phyloP scores from a whole-genome alignment of 2,329 filamentous ascomycete species.

The Phialocephala subalpina region DNA sequence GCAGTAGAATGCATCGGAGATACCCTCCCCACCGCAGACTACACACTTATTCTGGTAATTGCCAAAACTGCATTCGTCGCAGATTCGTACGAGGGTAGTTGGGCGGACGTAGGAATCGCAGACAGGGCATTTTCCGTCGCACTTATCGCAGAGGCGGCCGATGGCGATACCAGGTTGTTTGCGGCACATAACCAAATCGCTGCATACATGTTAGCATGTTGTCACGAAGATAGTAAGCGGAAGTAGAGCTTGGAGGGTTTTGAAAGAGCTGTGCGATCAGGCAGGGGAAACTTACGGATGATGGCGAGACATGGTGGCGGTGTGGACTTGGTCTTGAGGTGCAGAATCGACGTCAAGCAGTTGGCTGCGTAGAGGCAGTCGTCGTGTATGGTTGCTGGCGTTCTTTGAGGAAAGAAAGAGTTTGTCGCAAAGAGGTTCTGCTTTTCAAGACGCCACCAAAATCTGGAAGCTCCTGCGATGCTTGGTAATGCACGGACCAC shows the following conservation, averaged over 20 bases:
- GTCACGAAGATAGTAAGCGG: background rate
- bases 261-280: conserved; percentile 29
- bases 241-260: conserved; percentile 19
- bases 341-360: background rate
- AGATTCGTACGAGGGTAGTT: conserved; percentile 96
- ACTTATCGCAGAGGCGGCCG: conserved; percentile 99
- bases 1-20: conserved; percentile 98
- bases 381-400: background rate
- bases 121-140: conserved; percentile 98
- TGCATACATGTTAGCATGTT: conserved; percentile 46
- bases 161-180: conserved; percentile 98
- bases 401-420: background rate
- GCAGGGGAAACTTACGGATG: conserved; percentile 70
- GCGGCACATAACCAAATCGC: conserved; percentile 99
- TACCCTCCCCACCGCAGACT: conserved; percentile 96
- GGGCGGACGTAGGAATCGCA: conserved; percentile 99
- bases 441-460: conserved; percentile 2
- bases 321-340: conserved; percentile 8
- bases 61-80: conserved; percentile 98
- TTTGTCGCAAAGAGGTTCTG: background rate
- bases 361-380: background rate
- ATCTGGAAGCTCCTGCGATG: background rate
- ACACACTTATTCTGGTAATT: conserved; percentile 99
- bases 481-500: conserved; percentile 13
- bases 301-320: conserved; percentile 44